Percentiles rank a stretch among this genome's conserved stretches.
Evolutionary conservation across 2,329 filamentous ascomycete genomes (phyloP).

Genomic region (Alternaria sp.): DNA sequence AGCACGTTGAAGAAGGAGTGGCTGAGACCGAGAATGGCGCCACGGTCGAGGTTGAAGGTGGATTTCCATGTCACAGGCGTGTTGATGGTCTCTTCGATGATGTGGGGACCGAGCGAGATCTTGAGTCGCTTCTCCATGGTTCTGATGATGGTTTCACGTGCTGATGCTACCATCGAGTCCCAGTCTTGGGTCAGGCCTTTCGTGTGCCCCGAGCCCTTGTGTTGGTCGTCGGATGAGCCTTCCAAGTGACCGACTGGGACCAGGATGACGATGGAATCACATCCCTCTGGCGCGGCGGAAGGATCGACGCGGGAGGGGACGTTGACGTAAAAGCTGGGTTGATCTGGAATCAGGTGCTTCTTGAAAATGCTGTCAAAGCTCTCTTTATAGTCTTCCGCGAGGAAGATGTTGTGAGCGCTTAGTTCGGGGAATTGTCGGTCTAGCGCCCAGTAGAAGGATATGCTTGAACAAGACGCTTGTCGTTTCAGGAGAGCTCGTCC

Average conservation of each 20-base stretch:
- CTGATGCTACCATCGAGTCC: slow-evolving; percentile 64
- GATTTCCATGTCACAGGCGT: slow-evolving; percentile 69
- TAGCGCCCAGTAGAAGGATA: slow-evolving; percentile 79
- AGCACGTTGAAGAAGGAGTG: slow-evolving; percentile 79
- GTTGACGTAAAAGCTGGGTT: slow-evolving; percentile 80
- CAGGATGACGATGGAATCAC: slow-evolving; percentile 72
- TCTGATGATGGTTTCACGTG: slow-evolving; percentile 65
- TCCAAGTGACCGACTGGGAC: slow-evolving; percentile 75
- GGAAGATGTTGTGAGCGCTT: slow-evolving; percentile 76
- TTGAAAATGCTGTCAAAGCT: slow-evolving; percentile 81
- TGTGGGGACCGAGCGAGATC: slow-evolving; percentile 57
- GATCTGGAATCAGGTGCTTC: slow-evolving; percentile 67
- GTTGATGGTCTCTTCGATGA: slow-evolving; percentile 69
- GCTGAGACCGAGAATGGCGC: slow-evolving; percentile 73
- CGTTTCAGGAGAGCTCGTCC: slow-evolving; percentile 54
- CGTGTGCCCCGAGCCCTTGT: slow-evolving; percentile 49
- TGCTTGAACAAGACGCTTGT: slow-evolving; percentile 71
- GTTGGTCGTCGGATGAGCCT: slow-evolving; percentile 48
- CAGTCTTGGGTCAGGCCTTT: slow-evolving; percentile 63
- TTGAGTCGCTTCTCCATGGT: slow-evolving; percentile 68
- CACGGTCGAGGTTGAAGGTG: slow-evolving; percentile 76
- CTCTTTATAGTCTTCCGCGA: slow-evolving; percentile 73
- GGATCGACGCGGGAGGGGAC: slow-evolving; percentile 74
- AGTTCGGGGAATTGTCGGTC: slow-evolving; percentile 67
- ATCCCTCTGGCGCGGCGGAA: slow-evolving; percentile 68